Base-by-base conservation (phyloP, 75 land plant genomes). In the Ceratopteris richardii region DNA sequence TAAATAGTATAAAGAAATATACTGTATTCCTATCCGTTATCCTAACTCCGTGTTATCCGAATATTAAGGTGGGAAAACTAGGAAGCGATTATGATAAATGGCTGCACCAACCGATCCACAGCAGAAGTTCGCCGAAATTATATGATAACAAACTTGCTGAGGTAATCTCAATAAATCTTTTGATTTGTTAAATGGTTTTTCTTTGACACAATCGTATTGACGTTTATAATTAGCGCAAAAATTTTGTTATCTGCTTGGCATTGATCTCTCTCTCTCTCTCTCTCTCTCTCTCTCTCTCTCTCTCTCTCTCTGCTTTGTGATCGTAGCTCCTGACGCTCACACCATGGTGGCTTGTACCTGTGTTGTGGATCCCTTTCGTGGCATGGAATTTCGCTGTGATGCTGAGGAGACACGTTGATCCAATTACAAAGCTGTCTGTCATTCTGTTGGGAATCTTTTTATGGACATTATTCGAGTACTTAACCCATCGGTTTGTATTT, bases 51-150 rank as follows among this genome's bases (percentile, higher is more conserved):
- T n/a, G n/a, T n/a, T n/a, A n/a, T n/a, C n/a, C n/a, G n/a, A n/a
- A n/a, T n/a, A n/a, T n/a, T n/a, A 52, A 89, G 96, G 97, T 91
- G 51, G 97, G 97, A 42, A 85, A 84, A 71, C 85, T 91, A 29
- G 96, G 95, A 18, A 91, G 82, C 53, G 62, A 37, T 30, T 92
- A 92, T 61, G 68, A 92, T 24, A 80, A 92, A 53, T 92, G 98
- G 98, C 90, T 92, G 39, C 96, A 92, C 55, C 86, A 88, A 50
- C 87, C 83, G 86, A 62, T 73, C 80, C 1, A 67, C 70, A 67
- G 83, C 74, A 73, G 87, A n/a, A n/a, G 85, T 66, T 75, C 82
- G 23, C 98, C 98, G 31, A 82, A 90, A 0, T 89, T 92, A 57
- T 92, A 88, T 39, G 69, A 43, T 24, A 88, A 63, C 52, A 74